Evolutionary conservation across 495 filamentous ascomycete genomes (phyloP).

Genomic region (Penicillium cataractarum): DNA sequence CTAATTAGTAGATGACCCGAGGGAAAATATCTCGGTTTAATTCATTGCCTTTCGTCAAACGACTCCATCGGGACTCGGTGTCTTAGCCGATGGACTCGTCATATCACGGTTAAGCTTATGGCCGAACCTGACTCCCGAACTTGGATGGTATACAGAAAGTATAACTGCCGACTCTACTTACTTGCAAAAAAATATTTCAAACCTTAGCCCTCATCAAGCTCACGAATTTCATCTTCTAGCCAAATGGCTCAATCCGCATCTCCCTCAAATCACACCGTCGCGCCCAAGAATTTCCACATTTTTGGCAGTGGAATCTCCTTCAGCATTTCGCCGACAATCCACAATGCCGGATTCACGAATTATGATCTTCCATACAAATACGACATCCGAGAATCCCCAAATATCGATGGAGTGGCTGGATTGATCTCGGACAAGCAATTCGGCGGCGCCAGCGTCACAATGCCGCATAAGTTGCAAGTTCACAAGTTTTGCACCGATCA

Average conservation of each 20-base stretch:
- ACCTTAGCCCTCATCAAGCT: background rate
- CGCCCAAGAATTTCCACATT: conserved; percentile 49
- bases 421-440: conserved; percentile 47
- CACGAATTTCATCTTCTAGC: background rate
- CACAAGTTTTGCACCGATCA: conserved; percentile 41
- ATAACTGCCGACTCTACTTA: background rate
- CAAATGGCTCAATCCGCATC: background rate
- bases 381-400: conserved; percentile 54
- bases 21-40: background rate
- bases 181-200: background rate
- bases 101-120: conserved; percentile 10
- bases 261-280: background rate
- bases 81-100: background rate
- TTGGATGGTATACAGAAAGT: background rate
- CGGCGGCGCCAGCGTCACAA: conserved; percentile 50
- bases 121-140: background rate
- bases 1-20: background rate
- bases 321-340: conserved; percentile 71
- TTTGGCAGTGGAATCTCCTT: conserved; percentile 67
- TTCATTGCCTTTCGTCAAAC: background rate
- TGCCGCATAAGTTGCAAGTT: conserved; percentile 52
- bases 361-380: conserved; percentile 67
- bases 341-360: conserved; percentile 66
- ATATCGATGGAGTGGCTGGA: conserved; percentile 40
- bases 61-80: background rate